phyloP scores from a whole-genome alignment of 2,329 filamentous ascomycete species.

The Bipolaris zeicola region DNA sequence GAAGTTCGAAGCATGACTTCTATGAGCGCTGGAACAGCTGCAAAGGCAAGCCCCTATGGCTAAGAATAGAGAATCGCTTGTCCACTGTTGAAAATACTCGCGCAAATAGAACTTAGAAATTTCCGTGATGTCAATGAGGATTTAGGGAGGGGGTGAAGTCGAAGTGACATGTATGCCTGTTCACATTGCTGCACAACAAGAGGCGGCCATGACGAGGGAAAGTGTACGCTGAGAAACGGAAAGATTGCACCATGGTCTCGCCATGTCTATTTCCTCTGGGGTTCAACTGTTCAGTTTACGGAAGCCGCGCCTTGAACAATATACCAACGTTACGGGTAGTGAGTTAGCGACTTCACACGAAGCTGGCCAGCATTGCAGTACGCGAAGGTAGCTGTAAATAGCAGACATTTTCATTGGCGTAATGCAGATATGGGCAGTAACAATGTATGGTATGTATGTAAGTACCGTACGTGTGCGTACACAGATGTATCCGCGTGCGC shows the following conservation, averaged over 20 bases:
- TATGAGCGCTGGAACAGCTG: not conserved
- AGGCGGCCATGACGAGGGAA: not conserved
- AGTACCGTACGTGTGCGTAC: no score
- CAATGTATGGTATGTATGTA: no score
- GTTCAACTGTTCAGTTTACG: not conserved
- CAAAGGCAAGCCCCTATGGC: not conserved
- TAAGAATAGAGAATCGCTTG: not conserved
- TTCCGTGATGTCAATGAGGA: not conserved
- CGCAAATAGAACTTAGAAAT: not conserved
- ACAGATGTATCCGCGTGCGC: not conserved
- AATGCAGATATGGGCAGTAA: no score
- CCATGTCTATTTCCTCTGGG: not conserved
- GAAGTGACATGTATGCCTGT: not conserved
- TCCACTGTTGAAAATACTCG: not conserved
- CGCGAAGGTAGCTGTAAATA: not conserved
- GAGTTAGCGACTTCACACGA: no score
- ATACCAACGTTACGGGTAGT: no score
- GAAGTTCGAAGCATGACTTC: slow-evolving; percentile 3
- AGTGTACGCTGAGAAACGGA: not conserved
- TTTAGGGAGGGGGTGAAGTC: not conserved
- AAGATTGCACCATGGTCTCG: not conserved
- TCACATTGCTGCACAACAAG: not conserved
- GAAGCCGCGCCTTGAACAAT: not conserved
- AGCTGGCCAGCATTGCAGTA: not conserved
- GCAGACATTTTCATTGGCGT: not conserved